A percentile compares a stretch with the other conserved stretches of the same genome.
Evolutionary conservation across 768 basidiomycete species (phyloP).

Genomic region (Leccinellum luteum): DNA sequence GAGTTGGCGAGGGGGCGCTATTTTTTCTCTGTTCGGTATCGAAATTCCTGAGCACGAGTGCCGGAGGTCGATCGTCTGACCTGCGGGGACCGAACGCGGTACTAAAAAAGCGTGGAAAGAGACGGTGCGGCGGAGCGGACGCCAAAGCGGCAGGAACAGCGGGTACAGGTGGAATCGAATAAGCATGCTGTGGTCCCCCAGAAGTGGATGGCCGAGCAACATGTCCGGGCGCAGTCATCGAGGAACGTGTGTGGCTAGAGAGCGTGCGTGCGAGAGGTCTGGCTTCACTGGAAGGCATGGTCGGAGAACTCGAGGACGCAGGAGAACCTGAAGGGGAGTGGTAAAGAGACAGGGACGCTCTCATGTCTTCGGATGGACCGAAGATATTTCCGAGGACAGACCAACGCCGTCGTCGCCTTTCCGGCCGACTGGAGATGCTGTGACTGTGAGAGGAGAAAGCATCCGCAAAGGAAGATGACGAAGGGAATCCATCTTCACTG

Average conservation of each 20-base stretch:
- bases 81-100: conserved; percentile 60
- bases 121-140: conserved; percentile 50
- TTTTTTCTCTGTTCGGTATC: conserved; percentile 42
- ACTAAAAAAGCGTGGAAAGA: conserved; percentile 68
- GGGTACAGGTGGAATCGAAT: conserved; percentile 20
- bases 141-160: conserved; percentile 31
- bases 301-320: conserved; percentile 18
- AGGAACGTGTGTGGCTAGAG: conserved; percentile 21
- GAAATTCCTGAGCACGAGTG: conserved; percentile 33
- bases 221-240: conserved; percentile 12
- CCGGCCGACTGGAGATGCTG: conserved; percentile 32
- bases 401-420: conserved; percentile 64
- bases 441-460: conserved; percentile 32
- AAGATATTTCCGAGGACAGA: conserved; percentile 59
- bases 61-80: conserved; percentile 51
- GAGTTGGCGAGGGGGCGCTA: conserved; percentile 32
- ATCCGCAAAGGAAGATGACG: conserved; percentile 50
- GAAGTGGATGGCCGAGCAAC: conserved; percentile 36
- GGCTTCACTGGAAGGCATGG: conserved; percentile 16
- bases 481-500: conserved; percentile 42
- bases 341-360: conserved; percentile 27
- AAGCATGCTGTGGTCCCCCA: conserved; percentile 21
- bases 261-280: conserved; percentile 26
- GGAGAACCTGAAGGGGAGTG: conserved; percentile 19
- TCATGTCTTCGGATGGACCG: conserved; percentile 24